These are phyloP conservation scores for Yamadazyma triangularis DNA, from an alignment of 1,139 yeast species.

Conservation along the genomic window DNA sequence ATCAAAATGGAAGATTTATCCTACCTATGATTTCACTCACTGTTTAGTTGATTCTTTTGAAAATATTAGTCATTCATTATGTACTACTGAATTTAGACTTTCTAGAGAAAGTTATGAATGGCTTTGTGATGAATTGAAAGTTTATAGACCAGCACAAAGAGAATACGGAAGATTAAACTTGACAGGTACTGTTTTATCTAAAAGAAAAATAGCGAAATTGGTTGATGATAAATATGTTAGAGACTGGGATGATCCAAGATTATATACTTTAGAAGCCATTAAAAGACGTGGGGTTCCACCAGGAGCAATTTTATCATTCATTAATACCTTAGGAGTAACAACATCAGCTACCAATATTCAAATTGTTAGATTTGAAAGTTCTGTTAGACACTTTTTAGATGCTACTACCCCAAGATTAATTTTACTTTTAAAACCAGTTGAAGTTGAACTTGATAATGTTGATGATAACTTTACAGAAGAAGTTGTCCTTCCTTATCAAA, in stretches of 20 bases:
- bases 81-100: slow-evolving; percentile 90
- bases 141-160: slow-evolving; percentile 97
- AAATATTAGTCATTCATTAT: slow-evolving; percentile 89
- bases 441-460: slow-evolving; percentile 77
- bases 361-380: slow-evolving; percentile 80
- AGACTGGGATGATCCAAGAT: slow-evolving; percentile 98
- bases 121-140: slow-evolving; percentile 94
- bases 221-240: slow-evolving; percentile 79
- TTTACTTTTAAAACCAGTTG: slow-evolving; percentile 87
- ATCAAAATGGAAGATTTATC: slow-evolving; percentile 94
- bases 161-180: slow-evolving; percentile 96
- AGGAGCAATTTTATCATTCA: slow-evolving; percentile 92
- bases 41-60: slow-evolving; percentile 97
- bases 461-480: slow-evolving; percentile 67
- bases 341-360: slow-evolving; percentile 91
- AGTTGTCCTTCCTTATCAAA: slow-evolving; percentile 81
- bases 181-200: slow-evolving; percentile 91
- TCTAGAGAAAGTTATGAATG: slow-evolving; percentile 96
- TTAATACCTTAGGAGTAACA: slow-evolving; percentile 95
- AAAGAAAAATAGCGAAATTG: slow-evolving; percentile 90
- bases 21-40: slow-evolving; percentile 98
- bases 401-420: slow-evolving; percentile 90
- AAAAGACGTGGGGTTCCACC: slow-evolving; percentile 99
- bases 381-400: slow-evolving; percentile 84
- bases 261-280: slow-evolving; percentile 90